Conservation (phyloP, 2,329 filamentous ascomycete species). For the Pyricularia grisea region DNA sequence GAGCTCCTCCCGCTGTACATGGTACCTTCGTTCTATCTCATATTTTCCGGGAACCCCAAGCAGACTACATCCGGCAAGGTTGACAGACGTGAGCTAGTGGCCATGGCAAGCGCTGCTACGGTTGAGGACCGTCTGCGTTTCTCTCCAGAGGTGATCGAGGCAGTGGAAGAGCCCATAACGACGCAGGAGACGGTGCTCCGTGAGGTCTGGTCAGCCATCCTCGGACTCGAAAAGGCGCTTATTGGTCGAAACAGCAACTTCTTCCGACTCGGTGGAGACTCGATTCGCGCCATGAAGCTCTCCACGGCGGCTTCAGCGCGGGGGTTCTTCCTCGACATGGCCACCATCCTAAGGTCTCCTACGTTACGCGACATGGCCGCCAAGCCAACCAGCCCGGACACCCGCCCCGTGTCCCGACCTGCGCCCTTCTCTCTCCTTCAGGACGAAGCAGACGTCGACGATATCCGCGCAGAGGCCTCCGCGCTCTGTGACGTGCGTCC, state of each 20-base stretch:
- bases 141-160: neutral
- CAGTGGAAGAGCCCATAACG: neutral
- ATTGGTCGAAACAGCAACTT: conserved; percentile 29
- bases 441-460: conserved; percentile 22
- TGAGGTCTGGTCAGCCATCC: neutral
- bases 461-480: conserved; percentile 13
- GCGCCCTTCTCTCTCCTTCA: conserved; percentile 18
- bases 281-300: conserved; percentile 51
- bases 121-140: neutral
- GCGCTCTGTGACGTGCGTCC: neutral
- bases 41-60: neutral
- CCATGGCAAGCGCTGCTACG: neutral
- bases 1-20: neutral
- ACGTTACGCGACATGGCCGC: neutral
- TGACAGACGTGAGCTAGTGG: neutral
- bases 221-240: neutral
- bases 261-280: conserved; percentile 52
- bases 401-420: neutral
- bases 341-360: conserved; percentile 19
- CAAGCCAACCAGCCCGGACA: neutral
- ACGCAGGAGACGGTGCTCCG: conserved; percentile 9
- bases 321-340: neutral
- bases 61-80: neutral
- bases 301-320: conserved; percentile 20
- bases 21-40: neutral